These are phyloP conservation scores for Cryptococcus hybrid DNA, from an alignment of 1,284 basidiomycete species.

Conservation along the genomic window DNA sequence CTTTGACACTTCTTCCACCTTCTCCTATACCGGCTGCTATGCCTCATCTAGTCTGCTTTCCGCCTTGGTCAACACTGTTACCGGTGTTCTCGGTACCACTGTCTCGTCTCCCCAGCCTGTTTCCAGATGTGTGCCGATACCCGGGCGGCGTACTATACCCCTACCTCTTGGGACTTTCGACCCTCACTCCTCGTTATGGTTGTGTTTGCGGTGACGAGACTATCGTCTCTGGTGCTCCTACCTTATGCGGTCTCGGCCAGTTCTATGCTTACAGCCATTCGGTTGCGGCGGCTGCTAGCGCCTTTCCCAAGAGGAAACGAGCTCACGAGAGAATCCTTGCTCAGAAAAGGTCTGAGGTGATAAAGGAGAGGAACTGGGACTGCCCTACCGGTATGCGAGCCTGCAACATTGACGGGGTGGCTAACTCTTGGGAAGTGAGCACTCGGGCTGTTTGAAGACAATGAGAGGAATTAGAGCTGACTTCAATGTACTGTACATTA, in stretches of 20 bases:
- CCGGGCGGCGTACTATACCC: conserved; percentile 5
- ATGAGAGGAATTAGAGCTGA: neutral
- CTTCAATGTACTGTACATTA: neutral
- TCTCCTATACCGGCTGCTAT: conserved; percentile 6
- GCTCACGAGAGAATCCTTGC: neutral
- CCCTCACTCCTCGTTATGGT: conserved; percentile 2
- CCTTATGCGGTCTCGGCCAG: conserved; percentile 4
- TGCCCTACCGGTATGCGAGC: conserved; percentile 11
- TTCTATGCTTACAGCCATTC: conserved; percentile 9
- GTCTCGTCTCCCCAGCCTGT: conserved; percentile 10
- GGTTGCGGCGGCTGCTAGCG: conserved; percentile 6
- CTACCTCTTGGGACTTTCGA: no score
- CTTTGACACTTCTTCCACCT: conserved; percentile 2
- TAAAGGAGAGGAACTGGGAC: conserved; percentile 4
- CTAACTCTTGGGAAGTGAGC: conserved; percentile 14
- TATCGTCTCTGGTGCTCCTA: neutral
- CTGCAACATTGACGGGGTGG: conserved; percentile 8
- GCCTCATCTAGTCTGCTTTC: neutral
- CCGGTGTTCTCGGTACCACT: neutral
- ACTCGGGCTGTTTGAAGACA: neutral
- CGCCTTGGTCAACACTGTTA: neutral
- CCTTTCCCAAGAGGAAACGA: conserved; percentile 4
- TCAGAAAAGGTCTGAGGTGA: neutral
- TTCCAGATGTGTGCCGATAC: conserved; percentile 4
- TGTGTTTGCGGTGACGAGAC: conserved; percentile 11